These are phyloP conservation scores for Fusarium solani-melongenae DNA, from an alignment of 2,329 filamentous ascomycete species.

Conservation along the genomic window DNA sequence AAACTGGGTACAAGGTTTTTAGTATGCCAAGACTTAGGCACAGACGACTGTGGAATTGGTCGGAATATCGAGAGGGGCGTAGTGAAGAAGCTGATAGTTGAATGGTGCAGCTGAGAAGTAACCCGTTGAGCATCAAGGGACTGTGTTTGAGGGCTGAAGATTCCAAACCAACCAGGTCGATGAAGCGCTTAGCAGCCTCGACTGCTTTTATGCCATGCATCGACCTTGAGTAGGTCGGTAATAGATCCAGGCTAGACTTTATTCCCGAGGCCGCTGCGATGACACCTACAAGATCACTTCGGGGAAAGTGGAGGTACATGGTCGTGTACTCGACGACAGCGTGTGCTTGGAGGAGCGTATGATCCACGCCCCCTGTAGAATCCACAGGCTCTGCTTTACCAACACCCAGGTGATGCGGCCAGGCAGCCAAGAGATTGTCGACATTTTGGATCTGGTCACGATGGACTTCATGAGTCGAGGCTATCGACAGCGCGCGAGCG, in stretches of 20 bases:
- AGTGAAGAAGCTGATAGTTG: neutral
- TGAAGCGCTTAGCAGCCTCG: neutral
- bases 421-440: slow-evolving; percentile 1
- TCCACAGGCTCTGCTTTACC: neutral
- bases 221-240: neutral
- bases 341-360: neutral
- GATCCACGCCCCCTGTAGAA: neutral
- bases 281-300: neutral
- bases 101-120: neutral
- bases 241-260: neutral
- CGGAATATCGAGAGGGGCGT: neutral
- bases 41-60: neutral
- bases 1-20: neutral
- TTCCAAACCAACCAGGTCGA: neutral
- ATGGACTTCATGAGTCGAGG: neutral
- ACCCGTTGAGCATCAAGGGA: neutral
- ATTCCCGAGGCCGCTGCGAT: neutral
- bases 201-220: neutral
- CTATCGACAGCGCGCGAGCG: neutral
- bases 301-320: neutral
- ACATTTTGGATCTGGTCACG: slow-evolving; percentile 1
- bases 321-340: neutral
- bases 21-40: neutral
- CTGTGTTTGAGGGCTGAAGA: neutral
- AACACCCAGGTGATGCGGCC: neutral